A percentile compares a stretch with the other conserved stretches of the same genome.
Evolutionary conservation across 2,329 filamentous ascomycete genomes (phyloP).

Genomic region (Aureobasidium mangrovei): DNA sequence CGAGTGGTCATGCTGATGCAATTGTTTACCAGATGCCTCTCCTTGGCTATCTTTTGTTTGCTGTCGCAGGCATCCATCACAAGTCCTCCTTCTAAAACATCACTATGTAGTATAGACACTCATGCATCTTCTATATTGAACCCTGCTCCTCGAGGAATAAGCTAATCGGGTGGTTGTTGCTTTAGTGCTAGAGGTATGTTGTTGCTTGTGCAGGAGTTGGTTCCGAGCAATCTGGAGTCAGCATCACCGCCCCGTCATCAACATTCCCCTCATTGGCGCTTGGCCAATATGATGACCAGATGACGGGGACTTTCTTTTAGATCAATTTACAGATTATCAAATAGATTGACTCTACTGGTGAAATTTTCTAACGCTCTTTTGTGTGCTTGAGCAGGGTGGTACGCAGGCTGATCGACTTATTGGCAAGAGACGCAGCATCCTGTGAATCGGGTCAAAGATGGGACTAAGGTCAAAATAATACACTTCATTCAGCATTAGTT

Average conservation of each 20-base stretch:
- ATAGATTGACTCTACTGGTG: neutral
- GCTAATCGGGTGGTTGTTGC: too few species aligned
- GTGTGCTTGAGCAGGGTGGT: too few species aligned
- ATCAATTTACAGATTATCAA: neutral
- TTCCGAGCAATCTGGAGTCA: neutral
- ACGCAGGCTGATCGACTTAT: too few species aligned
- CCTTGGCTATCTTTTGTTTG: neutral
- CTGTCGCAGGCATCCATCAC: too few species aligned
- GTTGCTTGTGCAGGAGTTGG: neutral
- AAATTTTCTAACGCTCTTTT: too few species aligned
- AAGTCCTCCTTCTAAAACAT: too few species aligned
- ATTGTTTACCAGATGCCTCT: neutral
- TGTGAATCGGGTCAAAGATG: too few species aligned
- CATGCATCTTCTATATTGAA: too few species aligned
- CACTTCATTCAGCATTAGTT: conserved; percentile 1
- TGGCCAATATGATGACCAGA: conserved; percentile 1
- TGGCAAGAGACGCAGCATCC: too few species aligned
- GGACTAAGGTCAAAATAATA: neutral
- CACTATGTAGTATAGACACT: too few species aligned
- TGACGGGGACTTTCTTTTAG: neutral
- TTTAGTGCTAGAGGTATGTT: neutral
- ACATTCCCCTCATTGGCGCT: neutral
- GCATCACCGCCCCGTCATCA: conserved; percentile 11
- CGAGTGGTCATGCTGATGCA: conserved; percentile 5
- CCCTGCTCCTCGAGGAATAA: too few species aligned